Conservation (phyloP, 2,329 filamentous ascomycete genomes). For the Pseudofabraea citricarpa region DNA sequence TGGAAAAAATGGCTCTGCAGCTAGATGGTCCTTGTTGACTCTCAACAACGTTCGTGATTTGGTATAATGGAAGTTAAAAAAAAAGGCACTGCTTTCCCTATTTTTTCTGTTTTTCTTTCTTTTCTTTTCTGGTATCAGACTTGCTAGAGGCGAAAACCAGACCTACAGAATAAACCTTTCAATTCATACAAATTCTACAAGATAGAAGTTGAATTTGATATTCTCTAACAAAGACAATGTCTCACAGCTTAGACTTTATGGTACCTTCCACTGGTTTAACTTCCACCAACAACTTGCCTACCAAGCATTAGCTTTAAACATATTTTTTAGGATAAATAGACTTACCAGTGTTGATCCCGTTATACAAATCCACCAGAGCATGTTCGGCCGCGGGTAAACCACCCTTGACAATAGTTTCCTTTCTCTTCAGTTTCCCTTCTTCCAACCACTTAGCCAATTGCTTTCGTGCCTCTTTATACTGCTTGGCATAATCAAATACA, state of each 20-base stretch:
- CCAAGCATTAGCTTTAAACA: neutral
- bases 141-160: too few relatives aligned
- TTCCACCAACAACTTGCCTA: conserved; percentile 51
- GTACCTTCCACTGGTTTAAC: conserved; percentile 33
- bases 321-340: conserved; percentile 4
- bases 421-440: conserved; percentile 67
- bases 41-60: too few relatives aligned
- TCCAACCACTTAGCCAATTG: conserved; percentile 63
- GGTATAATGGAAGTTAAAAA: too few relatives aligned
- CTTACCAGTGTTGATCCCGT: conserved; percentile 64
- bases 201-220: too few relatives aligned
- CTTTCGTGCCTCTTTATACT: conserved; percentile 52
- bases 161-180: too few relatives aligned
- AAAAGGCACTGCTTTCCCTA: too few relatives aligned
- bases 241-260: neutral
- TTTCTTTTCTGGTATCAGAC: too few relatives aligned
- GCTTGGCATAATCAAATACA: conserved; percentile 59
- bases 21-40: too few relatives aligned
- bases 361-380: conserved; percentile 59
- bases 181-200: too few relatives aligned
- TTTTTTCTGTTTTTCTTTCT: too few relatives aligned
- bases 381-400: conserved; percentile 60
- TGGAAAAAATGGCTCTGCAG: too few relatives aligned
- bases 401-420: conserved; percentile 67
- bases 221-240: too few relatives aligned